phyloP scores from a whole-genome alignment of 2,329 filamentous ascomycete species.

The Neospermospora avenae region DNA sequence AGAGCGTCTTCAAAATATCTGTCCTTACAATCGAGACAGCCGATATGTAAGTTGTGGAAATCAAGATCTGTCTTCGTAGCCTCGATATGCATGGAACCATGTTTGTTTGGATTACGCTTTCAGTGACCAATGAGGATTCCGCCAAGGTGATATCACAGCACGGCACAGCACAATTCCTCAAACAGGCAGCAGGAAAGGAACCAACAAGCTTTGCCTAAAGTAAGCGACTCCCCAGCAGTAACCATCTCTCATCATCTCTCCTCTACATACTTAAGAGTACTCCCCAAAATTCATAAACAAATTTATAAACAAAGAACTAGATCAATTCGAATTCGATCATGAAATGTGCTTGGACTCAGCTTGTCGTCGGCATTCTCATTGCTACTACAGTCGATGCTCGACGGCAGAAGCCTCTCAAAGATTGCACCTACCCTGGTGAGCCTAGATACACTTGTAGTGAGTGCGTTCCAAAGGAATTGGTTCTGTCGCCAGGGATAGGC shows the following conservation, averaged over 20 bases:
- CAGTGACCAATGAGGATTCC: background rate
- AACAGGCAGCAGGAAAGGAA: background rate
- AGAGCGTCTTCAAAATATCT: too few relatives aligned
- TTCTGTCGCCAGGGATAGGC: conserved; percentile 12
- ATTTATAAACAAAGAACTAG: background rate
- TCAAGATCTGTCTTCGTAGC: too few relatives aligned
- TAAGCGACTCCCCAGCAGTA: background rate
- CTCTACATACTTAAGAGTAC: background rate
- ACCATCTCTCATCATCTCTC: background rate
- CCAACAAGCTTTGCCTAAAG: background rate
- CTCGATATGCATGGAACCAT: too few relatives aligned
- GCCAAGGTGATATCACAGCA: background rate
- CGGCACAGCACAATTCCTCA: background rate
- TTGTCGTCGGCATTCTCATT: background rate
- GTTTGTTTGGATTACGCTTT: background rate
- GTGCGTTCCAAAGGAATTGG: conserved; percentile 12
- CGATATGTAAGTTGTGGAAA: too few relatives aligned
- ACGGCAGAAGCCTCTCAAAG: background rate
- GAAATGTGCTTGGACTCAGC: background rate
- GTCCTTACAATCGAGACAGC: too few relatives aligned
- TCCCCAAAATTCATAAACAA: background rate
- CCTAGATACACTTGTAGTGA: conserved; percentile 5
- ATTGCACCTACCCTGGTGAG: background rate
- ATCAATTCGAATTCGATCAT: background rate
- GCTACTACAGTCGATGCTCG: background rate